These are phyloP conservation scores for Waitea zeae DNA, from an alignment of 1,284 basidiomycete species.

Conservation along the genomic window DNA sequence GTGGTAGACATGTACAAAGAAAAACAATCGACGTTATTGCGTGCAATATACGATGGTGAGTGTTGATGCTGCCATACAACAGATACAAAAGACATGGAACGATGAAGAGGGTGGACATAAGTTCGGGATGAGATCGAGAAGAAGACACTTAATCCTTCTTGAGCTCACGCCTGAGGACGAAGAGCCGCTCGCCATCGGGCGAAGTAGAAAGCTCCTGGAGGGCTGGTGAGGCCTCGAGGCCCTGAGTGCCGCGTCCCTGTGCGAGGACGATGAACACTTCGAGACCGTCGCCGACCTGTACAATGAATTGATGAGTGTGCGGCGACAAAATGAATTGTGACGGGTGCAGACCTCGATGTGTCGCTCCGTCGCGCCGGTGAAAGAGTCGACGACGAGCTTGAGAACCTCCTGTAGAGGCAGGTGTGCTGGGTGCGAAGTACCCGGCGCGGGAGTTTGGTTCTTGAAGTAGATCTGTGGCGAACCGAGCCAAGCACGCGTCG, in stretches of 20 bases:
- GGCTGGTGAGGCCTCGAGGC: conserved; percentile 38
- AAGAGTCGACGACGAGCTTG: conserved; percentile 80
- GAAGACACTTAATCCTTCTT: conserved; percentile 52
- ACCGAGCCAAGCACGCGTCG: background rate
- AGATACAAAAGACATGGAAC: too few relatives aligned
- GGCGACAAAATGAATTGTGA: conserved; percentile 8
- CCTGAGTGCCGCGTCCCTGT: conserved; percentile 43
- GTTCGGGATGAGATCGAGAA: too few relatives aligned
- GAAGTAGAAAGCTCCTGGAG: conserved; percentile 42
- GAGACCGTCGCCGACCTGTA: conserved; percentile 79
- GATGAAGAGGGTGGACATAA: too few relatives aligned
- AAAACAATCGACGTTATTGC: too few relatives aligned
- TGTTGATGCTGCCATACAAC: too few relatives aligned
- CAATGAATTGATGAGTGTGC: conserved; percentile 1
- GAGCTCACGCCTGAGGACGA: conserved; percentile 53
- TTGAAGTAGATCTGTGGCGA: conserved; percentile 78
- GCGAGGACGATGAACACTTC: conserved; percentile 81
- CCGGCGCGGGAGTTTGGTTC: conserved; percentile 64
- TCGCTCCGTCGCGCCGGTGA: conserved; percentile 85
- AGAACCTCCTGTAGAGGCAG: conserved; percentile 70
- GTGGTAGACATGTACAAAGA: too few relatives aligned
- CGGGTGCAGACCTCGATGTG: conserved; percentile 85
- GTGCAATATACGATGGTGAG: too few relatives aligned
- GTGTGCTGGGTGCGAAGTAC: conserved; percentile 59
- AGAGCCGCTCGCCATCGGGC: conserved; percentile 51